Base-by-base conservation (phyloP, 768 basidiomycete genomes). In the Suillus sp. region DNA sequence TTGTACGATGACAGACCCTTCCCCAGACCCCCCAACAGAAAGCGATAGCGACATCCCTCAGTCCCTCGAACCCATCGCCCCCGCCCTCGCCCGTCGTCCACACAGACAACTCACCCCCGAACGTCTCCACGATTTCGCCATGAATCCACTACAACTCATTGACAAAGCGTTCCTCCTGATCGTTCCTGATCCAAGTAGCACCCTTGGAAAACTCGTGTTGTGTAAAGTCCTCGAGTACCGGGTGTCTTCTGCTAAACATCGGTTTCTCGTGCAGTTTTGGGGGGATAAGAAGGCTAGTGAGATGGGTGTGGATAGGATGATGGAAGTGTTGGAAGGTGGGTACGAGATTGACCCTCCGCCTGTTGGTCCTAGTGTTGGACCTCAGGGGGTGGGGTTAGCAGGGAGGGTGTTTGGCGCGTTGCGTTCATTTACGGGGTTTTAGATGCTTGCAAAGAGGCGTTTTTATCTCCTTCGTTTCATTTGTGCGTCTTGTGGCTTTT, bases 91-190 rank as follows among this genome's bases (percentile, higher is more conserved):
- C 25, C 56, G 56, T 10, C 56, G 27, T 13, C 56, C 56, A 11
- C 56, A 57, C 18, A 38, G 56, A 27, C 56, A 57, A 27, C 56
- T 57, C 37, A 57, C 56, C 38, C 16, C 56, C 18, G 56, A 57
- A 18, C 56, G 56, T 20, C 38, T 57, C 1, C 56, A 3, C 3
- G 37, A 30, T 20, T 38, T 57, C 18, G 18, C 38, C 18, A 20
- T 25, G 4, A 40, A 57, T 16, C 38, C 56, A 11, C 22, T 40
- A 11, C 25, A 57, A 4, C 38, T 57, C 38, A 20, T 57, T 38
- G 25, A 20, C 5, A 57, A 57, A 27, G 56, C 56, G 1, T 57
- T 57, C 25, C 56, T 57, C 25, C 56, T 57, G 18, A 57, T 57
- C 25, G 56, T 57, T 18, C 56, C 56, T 20, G 56, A 57, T 27